These are phyloP conservation scores for Fusarium bulbicola DNA, from an alignment of 2,329 filamentous ascomycete species.

Conservation along the genomic window DNA sequence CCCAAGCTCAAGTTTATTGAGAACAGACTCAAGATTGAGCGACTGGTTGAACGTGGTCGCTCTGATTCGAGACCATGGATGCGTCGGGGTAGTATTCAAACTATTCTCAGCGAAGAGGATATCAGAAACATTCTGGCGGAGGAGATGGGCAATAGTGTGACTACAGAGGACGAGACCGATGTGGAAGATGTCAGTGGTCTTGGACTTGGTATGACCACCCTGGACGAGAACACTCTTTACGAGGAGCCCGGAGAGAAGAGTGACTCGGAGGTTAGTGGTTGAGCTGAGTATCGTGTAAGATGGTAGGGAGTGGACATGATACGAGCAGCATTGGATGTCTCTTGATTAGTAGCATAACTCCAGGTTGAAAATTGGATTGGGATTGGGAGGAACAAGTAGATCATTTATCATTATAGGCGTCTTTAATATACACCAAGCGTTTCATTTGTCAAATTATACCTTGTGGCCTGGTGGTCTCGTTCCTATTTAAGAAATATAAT, in stretches of 20 bases:
- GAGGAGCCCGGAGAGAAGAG: slow-evolving; percentile 38
- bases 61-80: slow-evolving; percentile 60
- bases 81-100: slow-evolving; percentile 64
- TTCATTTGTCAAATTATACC: neutral
- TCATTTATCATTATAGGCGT: slow-evolving; percentile 12
- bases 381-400: neutral
- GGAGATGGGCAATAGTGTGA: slow-evolving; percentile 45
- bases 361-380: neutral
- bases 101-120: slow-evolving; percentile 69
- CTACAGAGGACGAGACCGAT: slow-evolving; percentile 51
- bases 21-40: slow-evolving; percentile 87
- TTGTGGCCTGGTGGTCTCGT: neutral
- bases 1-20: slow-evolving; percentile 91
- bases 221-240: slow-evolving; percentile 39
- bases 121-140: slow-evolving; percentile 58
- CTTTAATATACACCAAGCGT: slow-evolving; percentile 5
- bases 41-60: slow-evolving; percentile 68
- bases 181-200: slow-evolving; percentile 43
- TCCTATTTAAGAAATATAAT: neutral
- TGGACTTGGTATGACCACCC: slow-evolving; percentile 42
- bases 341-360: neutral
- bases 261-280: slow-evolving; percentile 19
- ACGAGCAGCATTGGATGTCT: neutral
- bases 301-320: neutral
- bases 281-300: neutral